Percentiles rank a stretch among this genome's conserved stretches.
phyloP scores from a whole-genome alignment of 192 early-diverging fungal species.

The Gamsiella multidivaricata region DNA sequence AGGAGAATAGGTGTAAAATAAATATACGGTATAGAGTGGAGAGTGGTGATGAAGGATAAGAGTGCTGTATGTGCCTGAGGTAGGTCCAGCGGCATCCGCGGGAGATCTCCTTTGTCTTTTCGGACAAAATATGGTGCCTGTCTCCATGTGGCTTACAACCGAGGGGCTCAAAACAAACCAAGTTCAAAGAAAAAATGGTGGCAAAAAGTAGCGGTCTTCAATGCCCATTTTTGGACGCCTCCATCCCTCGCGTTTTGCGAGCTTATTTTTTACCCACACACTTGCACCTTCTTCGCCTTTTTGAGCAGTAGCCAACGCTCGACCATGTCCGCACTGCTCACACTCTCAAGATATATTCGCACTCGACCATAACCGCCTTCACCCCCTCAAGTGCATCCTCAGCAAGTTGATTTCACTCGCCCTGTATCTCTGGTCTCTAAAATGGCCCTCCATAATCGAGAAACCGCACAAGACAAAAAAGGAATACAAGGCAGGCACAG shows the following conservation, averaged over 20 bases:
- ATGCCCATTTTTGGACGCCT: too few relatives aligned
- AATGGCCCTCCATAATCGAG: conserved; percentile 1
- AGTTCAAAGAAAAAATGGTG: too few relatives aligned
- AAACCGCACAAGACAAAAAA: not conserved
- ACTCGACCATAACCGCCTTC: not conserved
- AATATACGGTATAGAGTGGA: not conserved
- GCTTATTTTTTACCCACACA: not conserved
- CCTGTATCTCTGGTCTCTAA: not conserved
- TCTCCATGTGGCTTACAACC: too few relatives aligned
- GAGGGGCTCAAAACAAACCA: too few relatives aligned
- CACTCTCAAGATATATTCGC: not conserved
- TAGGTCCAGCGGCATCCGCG: not conserved
- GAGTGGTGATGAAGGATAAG: not conserved
- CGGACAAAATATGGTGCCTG: too few relatives aligned
- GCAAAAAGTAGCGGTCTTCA: too few relatives aligned
- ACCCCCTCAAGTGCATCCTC: not conserved
- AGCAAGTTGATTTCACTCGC: not conserved
- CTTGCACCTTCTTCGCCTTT: not conserved
- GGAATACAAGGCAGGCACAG: too few relatives aligned
- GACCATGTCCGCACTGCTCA: not conserved
- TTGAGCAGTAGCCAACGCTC: too few relatives aligned
- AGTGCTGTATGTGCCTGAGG: not conserved
- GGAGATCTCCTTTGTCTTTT: not conserved
- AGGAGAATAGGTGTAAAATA: not conserved
- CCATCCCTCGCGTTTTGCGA: too few relatives aligned